Evolutionary conservation across 1,284 basidiomycete genomes (phyloP), one percentile per base, ranked within the genome.

Genomic region (Trichosporon faecale): DNA sequence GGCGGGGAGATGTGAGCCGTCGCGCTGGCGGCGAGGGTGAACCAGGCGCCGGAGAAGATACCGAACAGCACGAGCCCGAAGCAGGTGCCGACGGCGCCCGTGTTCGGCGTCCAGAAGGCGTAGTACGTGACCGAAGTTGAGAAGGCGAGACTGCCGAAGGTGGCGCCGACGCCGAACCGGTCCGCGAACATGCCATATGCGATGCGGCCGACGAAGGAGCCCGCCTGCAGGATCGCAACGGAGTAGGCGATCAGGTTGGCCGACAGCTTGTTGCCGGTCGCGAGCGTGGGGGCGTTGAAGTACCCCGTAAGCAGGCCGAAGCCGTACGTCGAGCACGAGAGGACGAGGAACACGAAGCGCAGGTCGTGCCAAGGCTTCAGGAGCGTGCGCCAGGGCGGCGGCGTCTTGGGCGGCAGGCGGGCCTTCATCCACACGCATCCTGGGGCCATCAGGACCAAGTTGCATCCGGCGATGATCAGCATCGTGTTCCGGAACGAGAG

Each of bases 21-120:
- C 7, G 69, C 69, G 1, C 80, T 78, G 4, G 80, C 77, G 0
- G 80, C 77, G 21, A 83, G 72, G 0, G 80, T 76, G 27, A 82
- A 76, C 75, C 80, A 82, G 0, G 76, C 79, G 35, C 82, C 82
- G 69, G 74, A 76, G 12, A 71, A 66, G 21, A 71, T 67, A 9
- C 81, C 82, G 66, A 79, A 84, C 9, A 75, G 31, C n/a, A 79
- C 67, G 63, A 82, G 65, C 1, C 80, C 82, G n/a, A 82, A 61
- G 29, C 57, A 61, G 0, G 73, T 66, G 5, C 77, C 74, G 6
- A 80, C 70, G n/a, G 23, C 69, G 29, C 57, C 57, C 6, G 27
- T 61, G 68, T 16, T 65, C 29, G 23, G 57, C 46, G 63, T 80
- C 76, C 76, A 77, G 27, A 77, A 66, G 3, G 72, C 75, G n/a